Percentiles rank a stretch among this genome's conserved stretches.
Conservation (phyloP, 352 stramenopile species). For the Pilasporangium apinafurcum region DNA sequence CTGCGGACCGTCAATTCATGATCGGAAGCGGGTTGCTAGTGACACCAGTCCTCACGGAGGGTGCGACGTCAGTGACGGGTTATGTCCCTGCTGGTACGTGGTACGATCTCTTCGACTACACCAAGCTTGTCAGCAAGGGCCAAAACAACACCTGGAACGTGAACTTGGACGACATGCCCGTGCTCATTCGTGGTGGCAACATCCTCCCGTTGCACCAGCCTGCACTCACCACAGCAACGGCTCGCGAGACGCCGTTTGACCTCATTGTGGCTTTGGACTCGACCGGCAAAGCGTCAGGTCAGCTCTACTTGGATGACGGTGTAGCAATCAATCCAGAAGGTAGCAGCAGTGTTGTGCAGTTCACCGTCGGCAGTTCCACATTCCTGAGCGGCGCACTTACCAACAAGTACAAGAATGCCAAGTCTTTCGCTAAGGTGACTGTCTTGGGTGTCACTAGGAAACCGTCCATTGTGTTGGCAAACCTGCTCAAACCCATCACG, state of each 20-base stretch:
- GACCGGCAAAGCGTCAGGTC: conserved; percentile 13
- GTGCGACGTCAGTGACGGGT: conserved; percentile 29
- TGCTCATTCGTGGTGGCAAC: conserved; percentile 44
- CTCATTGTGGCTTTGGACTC: conserved; percentile 30
- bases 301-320: conserved; percentile 58
- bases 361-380: too few species aligned
- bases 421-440: conserved; percentile 1
- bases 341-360: too few species aligned
- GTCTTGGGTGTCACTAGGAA: neutral
- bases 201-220: conserved; percentile 43
- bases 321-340: too few species aligned
- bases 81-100: conserved; percentile 39
- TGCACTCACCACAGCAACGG: conserved; percentile 32
- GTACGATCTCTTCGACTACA: conserved; percentile 57
- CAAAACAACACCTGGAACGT: conserved; percentile 17
- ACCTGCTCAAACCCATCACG: neutral
- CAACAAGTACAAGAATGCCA: conserved; percentile 9
- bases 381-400: conserved; percentile 4
- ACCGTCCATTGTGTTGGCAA: conserved; percentile 2
- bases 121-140: conserved; percentile 19
- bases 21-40: conserved; percentile 32
- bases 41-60: conserved; percentile 43
- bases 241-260: conserved; percentile 38
- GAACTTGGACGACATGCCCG: conserved; percentile 51
- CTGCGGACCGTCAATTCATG: conserved; percentile 53